These are phyloP conservation scores for Fusarium xyrophilum DNA, from an alignment of 2,329 filamentous ascomycete species.

Conservation along the genomic window DNA sequence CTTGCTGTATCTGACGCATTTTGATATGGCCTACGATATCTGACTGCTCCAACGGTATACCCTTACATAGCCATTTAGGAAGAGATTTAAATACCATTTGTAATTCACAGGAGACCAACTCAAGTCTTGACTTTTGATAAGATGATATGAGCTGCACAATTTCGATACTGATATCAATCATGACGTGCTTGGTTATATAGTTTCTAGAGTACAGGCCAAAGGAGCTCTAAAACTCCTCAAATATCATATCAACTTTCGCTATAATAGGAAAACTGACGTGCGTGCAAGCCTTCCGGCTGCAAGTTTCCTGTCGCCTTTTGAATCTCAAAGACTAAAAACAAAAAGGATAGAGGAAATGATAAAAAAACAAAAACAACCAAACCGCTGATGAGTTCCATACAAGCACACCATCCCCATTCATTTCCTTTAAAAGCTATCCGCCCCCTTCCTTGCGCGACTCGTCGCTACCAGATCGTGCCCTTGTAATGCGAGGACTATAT, in stretches of 20 bases:
- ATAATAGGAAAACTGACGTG: conserved; percentile 7
- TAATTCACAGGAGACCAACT: conserved; percentile 23
- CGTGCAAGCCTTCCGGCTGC: conserved; percentile 11
- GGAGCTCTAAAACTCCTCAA: conserved; percentile 11
- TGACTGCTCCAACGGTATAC: conserved; percentile 29
- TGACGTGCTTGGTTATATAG: conserved; percentile 32
- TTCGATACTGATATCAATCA: conserved; percentile 14
- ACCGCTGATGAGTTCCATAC: conserved; percentile 35
- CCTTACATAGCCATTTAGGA: conserved; percentile 23
- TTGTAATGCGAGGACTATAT: conserved; percentile 7
- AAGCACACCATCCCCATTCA: conserved; percentile 4
- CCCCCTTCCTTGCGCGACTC: neutral
- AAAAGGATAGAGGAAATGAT: conserved; percentile 8
- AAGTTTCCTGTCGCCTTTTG: conserved; percentile 16
- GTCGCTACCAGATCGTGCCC: neutral
- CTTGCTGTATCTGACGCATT: conserved; percentile 22
- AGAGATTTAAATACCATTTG: conserved; percentile 26
- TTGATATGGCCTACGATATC: conserved; percentile 30
- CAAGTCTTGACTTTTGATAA: neutral
- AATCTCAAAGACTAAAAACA: conserved; percentile 25
- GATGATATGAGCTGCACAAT: neutral
- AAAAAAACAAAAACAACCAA: conserved; percentile 16
- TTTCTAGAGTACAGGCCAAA: conserved; percentile 39
- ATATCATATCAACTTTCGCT: conserved; percentile 14
- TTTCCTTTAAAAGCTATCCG: conserved; percentile 2